Conservation (phyloP, 2,329 filamentous ascomycete genomes). For the Coniella vitis region DNA sequence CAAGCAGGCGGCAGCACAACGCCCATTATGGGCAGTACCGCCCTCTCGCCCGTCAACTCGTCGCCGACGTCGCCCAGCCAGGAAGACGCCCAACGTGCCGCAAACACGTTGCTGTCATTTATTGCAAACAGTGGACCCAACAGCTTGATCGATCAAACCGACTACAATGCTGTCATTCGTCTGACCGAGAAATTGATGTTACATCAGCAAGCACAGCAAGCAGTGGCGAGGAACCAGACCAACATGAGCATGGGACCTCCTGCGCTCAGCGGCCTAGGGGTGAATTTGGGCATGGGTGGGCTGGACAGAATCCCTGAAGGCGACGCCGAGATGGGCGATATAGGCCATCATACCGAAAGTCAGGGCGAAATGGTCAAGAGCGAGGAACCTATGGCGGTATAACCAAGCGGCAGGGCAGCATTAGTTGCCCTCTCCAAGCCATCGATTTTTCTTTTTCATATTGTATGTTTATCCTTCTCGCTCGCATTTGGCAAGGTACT, state of each 20-base stretch:
- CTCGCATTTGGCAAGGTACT: too few species aligned
- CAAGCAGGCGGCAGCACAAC: constrained; percentile 24
- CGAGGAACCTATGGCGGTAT: constrained; percentile 28
- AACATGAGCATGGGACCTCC: constrained; percentile 15
- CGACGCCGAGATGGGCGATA: constrained; percentile 43
- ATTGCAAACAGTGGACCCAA: constrained; percentile 62
- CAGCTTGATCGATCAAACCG: constrained; percentile 67
- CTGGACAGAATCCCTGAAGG: constrained; percentile 51
- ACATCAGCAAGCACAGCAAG: constrained; percentile 39
- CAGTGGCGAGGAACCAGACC: constrained; percentile 18
- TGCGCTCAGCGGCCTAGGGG: constrained; percentile 18
- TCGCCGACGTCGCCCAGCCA: constrained; percentile 65
- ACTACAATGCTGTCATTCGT: constrained; percentile 71
- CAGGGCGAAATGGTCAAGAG: constrained; percentile 25
- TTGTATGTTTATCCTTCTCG: neutral
- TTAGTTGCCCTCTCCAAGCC: neutral
- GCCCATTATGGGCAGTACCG: constrained; percentile 22
- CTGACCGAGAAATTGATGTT: constrained; percentile 81
- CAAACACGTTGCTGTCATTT: constrained; percentile 75
- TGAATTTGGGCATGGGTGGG: constrained; percentile 34
- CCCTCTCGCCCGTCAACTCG: constrained; percentile 39
- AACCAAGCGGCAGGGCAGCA: neutral
- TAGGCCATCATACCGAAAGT: constrained; percentile 21
- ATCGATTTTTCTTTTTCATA: neutral
- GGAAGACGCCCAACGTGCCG: constrained; percentile 76